phyloP scores from a whole-genome alignment of 805 yeast genomes.

The Komagataella pseudopastoris region DNA sequence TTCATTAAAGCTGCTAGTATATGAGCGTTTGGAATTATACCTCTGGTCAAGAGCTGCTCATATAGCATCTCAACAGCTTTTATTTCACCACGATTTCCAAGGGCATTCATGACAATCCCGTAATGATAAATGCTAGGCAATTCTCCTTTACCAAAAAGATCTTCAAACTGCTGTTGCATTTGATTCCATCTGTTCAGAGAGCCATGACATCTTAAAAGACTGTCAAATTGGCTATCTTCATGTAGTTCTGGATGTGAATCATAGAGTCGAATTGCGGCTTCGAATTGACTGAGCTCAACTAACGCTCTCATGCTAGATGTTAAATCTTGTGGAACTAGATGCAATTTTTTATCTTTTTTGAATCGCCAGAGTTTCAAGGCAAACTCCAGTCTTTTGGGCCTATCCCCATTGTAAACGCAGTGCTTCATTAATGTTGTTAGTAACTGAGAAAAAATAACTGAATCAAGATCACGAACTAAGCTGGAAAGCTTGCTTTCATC shows the following conservation, averaged over 20 bases:
- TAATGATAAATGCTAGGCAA: conserved; percentile 41
- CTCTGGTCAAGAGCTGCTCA: conserved; percentile 28
- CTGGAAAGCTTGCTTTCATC: background rate
- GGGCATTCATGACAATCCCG: conserved; percentile 43
- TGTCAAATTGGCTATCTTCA: conserved; percentile 31
- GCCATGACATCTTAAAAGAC: conserved; percentile 32
- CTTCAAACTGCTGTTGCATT: conserved; percentile 43
- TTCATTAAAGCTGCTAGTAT: conserved; percentile 32
- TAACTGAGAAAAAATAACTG: background rate
- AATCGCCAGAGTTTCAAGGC: background rate
- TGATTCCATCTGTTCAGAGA: conserved; percentile 34
- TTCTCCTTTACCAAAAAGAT: conserved; percentile 36
- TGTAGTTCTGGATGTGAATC: conserved; percentile 25
- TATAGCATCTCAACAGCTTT: conserved; percentile 36
- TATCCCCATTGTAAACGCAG: background rate
- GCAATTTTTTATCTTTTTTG: background rate
- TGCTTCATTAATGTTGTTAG: background rate
- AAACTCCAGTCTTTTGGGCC: background rate
- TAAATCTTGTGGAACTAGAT: background rate
- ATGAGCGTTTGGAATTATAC: conserved; percentile 29
- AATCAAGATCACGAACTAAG: background rate
- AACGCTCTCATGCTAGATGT: background rate
- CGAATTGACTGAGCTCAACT: conserved; percentile 5
- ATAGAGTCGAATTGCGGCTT: conserved; percentile 20
- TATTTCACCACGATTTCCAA: conserved; percentile 35